phyloP scores from a whole-genome alignment of 768 basidiomycete genomes.

The Suillus plorans region DNA sequence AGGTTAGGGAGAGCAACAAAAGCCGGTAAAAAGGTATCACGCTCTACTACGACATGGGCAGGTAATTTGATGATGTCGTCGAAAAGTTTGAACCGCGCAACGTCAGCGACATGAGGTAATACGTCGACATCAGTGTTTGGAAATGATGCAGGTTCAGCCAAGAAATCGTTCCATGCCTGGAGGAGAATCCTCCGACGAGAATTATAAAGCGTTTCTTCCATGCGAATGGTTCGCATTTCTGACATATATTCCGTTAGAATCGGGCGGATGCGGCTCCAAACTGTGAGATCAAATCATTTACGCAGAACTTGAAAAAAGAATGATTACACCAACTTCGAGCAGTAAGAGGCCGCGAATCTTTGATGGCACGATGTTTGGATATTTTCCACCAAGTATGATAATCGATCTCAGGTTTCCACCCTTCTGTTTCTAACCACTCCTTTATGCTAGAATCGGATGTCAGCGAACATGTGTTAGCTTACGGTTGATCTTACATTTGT shows the following conservation, averaged over 20 bases:
- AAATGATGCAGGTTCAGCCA: constrained; percentile 12
- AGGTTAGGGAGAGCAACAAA: constrained; percentile 18
- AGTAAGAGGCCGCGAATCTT: constrained; percentile 22
- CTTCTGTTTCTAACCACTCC: constrained; percentile 15
- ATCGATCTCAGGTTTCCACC: constrained; percentile 28
- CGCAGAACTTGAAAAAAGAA: neutral
- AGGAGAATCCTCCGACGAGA: constrained; percentile 25
- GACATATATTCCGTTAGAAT: constrained; percentile 27
- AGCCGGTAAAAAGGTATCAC: constrained; percentile 15
- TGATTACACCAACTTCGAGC: constrained; percentile 16
- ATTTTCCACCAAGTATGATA: constrained; percentile 32
- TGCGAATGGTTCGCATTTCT: constrained; percentile 30
- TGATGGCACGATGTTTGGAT: constrained; percentile 29
- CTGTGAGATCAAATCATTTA: constrained; percentile 18
- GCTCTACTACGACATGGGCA: constrained; percentile 6
- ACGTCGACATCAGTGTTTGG: constrained; percentile 17
- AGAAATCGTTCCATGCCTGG: constrained; percentile 26
- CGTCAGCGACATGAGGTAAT: constrained; percentile 25
- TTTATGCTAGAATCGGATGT: constrained; percentile 20
- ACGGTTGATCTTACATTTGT: constrained; percentile 21
- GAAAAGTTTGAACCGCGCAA: constrained; percentile 23
- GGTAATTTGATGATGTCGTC: constrained; percentile 27
- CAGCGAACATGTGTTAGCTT: neutral
- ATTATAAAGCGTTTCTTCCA: constrained; percentile 29
- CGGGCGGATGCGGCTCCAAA: constrained; percentile 14